Base-by-base conservation (phyloP, 2,329 filamentous ascomycete genomes). In the Endoconidiophora laricicola region DNA sequence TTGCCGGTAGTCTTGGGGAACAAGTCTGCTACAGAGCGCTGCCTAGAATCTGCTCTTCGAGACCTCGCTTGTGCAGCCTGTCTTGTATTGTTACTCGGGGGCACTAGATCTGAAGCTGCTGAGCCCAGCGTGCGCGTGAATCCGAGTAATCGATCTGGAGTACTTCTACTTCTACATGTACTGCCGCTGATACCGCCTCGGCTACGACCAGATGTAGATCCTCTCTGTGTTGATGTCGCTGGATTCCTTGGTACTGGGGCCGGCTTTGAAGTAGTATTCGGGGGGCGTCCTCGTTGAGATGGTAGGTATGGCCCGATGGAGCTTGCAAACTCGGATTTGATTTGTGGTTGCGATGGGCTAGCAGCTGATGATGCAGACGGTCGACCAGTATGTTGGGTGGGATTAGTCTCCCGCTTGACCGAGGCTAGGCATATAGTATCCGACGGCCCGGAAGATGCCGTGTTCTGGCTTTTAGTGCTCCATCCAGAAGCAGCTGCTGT, bases 11-110 rank as follows among this genome's bases (percentile, higher is more conserved):
- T 10, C 29, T 33, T 33, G 3, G 29, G 3, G 9, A 54, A 48
- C 50, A 55, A 45, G 18, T 54, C 54, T 9, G 47, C 48, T 16
- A 55, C 45, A 12, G 54, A 54, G 3, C 39, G 54, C 29, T 55
- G 54, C 14, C 42, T 42, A 14, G 41, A 18, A 24, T 49, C 29
- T 10, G 26, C 37, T n/a, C 23, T n/a, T 24, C 46, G 38, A 5
- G 26, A 33, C 26, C 26, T 33, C 12, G 29, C 9, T 10, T 33
- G 29, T 33, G 38, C 26, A 9, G 46, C 9, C 4, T 14, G 18
- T 14, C 12, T 16, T 12, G 26, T 6, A 14, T 23, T 23, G 4
- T 12, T 16, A 29, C 12, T 22, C 10, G 24, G 24, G 2, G 46
- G 16, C 2, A 24, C 20, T 12, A 38, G 2, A 42, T 43, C 46